Percentiles rank a stretch among this genome's conserved stretches.
These are phyloP conservation scores for Agapanthus africanus DNA, from an alignment of 106 monocot species.

Conservation along the genomic window DNA sequence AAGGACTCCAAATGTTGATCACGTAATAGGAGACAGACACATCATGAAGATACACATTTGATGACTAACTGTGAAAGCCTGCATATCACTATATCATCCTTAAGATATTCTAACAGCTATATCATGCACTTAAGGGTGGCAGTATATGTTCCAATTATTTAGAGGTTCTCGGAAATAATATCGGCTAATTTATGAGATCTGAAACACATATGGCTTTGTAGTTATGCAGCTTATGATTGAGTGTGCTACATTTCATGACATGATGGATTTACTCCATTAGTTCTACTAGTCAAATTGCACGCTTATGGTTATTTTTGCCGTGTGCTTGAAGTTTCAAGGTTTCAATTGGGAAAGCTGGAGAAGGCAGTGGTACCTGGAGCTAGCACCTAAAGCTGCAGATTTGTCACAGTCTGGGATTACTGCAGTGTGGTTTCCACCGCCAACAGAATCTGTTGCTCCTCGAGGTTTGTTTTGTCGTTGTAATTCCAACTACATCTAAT, in stretches of 20 bases:
- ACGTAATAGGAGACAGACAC: background rate
- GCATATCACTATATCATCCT: background rate
- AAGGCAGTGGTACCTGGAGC: constrained; percentile 32
- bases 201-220: background rate
- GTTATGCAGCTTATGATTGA: constrained; percentile 1
- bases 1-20: background rate
- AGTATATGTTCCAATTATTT: background rate
- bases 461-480: constrained; percentile 18
- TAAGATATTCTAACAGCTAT: background rate
- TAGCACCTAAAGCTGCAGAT: constrained; percentile 33
- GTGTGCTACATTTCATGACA: background rate
- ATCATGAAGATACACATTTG: background rate
- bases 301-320: background rate
- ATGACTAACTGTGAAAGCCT: background rate
- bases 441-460: constrained; percentile 36
- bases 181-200: background rate
- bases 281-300: background rate
- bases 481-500: background rate
- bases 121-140: background rate
- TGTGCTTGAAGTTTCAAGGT: constrained; percentile 30
- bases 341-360: constrained; percentile 42
- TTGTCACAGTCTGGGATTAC: constrained; percentile 28
- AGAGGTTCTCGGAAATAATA: background rate
- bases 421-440: constrained; percentile 35
- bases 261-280: background rate